Evolutionary conservation across 2,329 filamentous ascomycete genomes (phyloP), one percentile per base, ranked within the genome.

Genomic region (Aspergillus sp.): DNA sequence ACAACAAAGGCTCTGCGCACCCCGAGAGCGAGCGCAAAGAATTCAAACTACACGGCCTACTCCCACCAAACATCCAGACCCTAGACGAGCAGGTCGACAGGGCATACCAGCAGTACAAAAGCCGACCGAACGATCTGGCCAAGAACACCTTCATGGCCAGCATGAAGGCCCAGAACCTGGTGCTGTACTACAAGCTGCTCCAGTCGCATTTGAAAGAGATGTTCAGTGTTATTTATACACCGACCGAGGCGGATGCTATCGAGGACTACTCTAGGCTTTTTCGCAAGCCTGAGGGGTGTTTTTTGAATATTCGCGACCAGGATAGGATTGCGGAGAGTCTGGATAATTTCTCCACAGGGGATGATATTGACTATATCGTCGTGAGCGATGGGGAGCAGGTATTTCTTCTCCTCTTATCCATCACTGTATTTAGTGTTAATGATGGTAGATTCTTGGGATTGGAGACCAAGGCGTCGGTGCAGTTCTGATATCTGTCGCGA

Each of bases 71-170:
- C 67, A 78, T 91, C 6, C 89, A 93, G 69, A 89, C 85, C 0
- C 81, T 96, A 5, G 88, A 93, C 4, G 85, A 91, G 67, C 92
- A 96, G 70, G 85, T 85, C 50, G 77, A 85, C 56, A 84, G 92
- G 23, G 91, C 92, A 1, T 96, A 96, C 71, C 76, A 91, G 64
- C 92, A 96, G 70, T 96, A 93, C 74, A 78, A 75, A 19, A 84
- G 80, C 2, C 80, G 84, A 3, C 70, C 75, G 0, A 84, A 88
- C 70, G 83, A 88, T 62, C 75, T 96, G 39, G 87, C 88, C 40
- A 96, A 95, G 77, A 96, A 96, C 66, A 93, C 90, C 0, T 96
- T 96, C 70, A 83, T 96, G 80, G 90, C 89, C 0, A 91, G 88
- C 50, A 80, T 96, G 78, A 92, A 91, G 68, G 86, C 91, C 66